These are phyloP conservation scores for Trichoderma brevicompactum DNA, from an alignment of 2,329 filamentous ascomycete genomes.

Conservation along the genomic window DNA sequence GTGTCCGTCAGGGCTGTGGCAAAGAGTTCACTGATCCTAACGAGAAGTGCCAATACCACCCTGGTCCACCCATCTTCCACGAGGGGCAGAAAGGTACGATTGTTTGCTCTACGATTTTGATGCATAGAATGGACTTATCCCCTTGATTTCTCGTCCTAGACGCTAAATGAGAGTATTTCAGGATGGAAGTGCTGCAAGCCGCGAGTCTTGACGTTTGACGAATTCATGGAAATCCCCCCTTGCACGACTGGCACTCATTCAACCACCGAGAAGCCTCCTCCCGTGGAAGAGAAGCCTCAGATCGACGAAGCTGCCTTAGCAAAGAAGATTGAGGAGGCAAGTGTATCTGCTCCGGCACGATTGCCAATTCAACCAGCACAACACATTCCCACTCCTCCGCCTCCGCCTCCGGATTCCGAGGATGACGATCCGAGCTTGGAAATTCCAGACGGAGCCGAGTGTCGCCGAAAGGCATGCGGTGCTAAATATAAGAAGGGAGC, in stretches of 20 bases:
- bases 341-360: slow-evolving; percentile 49
- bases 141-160: not conserved
- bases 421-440: slow-evolving; percentile 79
- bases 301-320: slow-evolving; percentile 49
- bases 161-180: slow-evolving; percentile 44
- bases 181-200: slow-evolving; percentile 99
- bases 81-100: slow-evolving; percentile 92
- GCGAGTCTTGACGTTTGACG: slow-evolving; percentile 94
- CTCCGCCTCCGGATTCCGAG: slow-evolving; percentile 76
- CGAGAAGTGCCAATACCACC: slow-evolving; percentile 89
- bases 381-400: slow-evolving; percentile 56
- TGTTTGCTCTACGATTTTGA: not conserved
- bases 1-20: slow-evolving; percentile 94
- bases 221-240: slow-evolving; percentile 90
- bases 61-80: slow-evolving; percentile 91
- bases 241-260: slow-evolving; percentile 94
- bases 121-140: not conserved
- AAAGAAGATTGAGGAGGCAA: slow-evolving; percentile 55
- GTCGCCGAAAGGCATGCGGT: slow-evolving; percentile 78
- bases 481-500: slow-evolving; percentile 64
- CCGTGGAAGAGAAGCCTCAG: slow-evolving; percentile 61
- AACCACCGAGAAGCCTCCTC: slow-evolving; percentile 73
- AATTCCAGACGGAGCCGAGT: slow-evolving; percentile 74
- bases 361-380: slow-evolving; percentile 49
- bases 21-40: slow-evolving; percentile 82